Evolutionary conservation across 2,329 filamentous ascomycete species (phyloP).

Genomic region (Grosmannia penicillata): DNA sequence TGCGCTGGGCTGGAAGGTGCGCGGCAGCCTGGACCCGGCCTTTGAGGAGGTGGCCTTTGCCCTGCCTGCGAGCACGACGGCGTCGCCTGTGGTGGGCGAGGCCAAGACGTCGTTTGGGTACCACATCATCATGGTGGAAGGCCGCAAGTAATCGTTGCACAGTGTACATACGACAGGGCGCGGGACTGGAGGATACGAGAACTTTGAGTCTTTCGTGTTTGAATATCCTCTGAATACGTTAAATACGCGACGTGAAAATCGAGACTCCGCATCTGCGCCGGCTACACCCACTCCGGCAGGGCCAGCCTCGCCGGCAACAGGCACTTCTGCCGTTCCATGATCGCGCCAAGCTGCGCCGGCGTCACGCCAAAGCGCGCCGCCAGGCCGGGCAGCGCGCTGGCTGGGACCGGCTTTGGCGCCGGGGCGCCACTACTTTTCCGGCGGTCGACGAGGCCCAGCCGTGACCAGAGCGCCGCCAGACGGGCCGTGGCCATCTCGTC

Average conservation of each 20-base stretch:
- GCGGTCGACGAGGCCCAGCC: too few relatives aligned
- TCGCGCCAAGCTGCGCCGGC: background rate
- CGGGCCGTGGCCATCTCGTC: background rate
- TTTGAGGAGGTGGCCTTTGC: conserved; percentile 63
- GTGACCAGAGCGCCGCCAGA: background rate
- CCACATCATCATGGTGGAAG: conserved; percentile 66
- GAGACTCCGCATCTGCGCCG: too few relatives aligned
- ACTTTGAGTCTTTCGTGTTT: too few relatives aligned
- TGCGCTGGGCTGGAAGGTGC: conserved; percentile 56
- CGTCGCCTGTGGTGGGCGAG: conserved; percentile 50
- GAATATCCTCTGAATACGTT: too few relatives aligned
- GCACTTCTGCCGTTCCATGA: too few relatives aligned
- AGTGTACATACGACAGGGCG: too few relatives aligned
- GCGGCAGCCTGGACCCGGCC: conserved; percentile 48
- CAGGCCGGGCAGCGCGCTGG: background rate
- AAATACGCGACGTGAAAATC: too few relatives aligned
- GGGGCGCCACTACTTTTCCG: too few relatives aligned
- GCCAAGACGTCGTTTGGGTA: conserved; percentile 64
- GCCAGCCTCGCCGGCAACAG: too few relatives aligned
- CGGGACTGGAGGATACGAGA: too few relatives aligned
- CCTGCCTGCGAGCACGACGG: conserved; percentile 50
- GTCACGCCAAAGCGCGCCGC: background rate
- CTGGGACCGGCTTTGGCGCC: too few relatives aligned
- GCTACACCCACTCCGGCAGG: too few relatives aligned
- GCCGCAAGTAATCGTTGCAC: conserved; percentile 32